Base-by-base conservation (phyloP, 2,329 filamentous ascomycete species). In the Cladosporium cucumerinum region DNA sequence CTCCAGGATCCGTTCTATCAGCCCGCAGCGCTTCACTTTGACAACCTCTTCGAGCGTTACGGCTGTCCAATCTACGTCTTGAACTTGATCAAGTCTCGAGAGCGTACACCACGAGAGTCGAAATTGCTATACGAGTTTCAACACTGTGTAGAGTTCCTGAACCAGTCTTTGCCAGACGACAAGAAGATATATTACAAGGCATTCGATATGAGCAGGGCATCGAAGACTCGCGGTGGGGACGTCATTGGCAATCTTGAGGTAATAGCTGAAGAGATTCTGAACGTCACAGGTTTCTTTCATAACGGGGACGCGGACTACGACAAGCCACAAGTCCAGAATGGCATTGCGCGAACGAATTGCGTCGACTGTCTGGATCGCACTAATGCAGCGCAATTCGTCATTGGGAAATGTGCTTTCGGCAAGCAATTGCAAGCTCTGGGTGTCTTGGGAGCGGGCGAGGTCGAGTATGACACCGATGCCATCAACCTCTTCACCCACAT, bases 291-390 rank as follows among this genome's bases (percentile, higher is more conserved):
- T 0, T 97, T 99, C 79, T 99, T 99, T 76, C 93, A 93, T 66
- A 98, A 98, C 70, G 95, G 93, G 7, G 89, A 93, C 68, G 85
- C 87, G 36, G 83, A 84, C 2, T 86, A 87, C 46, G 85, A 85
- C 23, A 82, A 86, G 3, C 82, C 90, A 3, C 85, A 84, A 34
- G 86, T 95, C 1, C 95, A 99, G 75, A 97, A 97, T 69, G 95
- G 95, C 11, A 86, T 99, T 48, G 94, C 92, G 11, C 87, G 95
- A 65, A 99, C 95, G 0, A 99, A 99, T 74, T 99, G 95, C 76
- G 98, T 99, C 71, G 95, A 99, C 77, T 99, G 95, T 73, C 84
- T 99, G 1, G 95, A 99, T 77, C 89, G 95, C 25, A 99, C 95
- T 10, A 99, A 99, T 75, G 95, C 95, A 2, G 95, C 95, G 1